A percentile compares a stretch with the other conserved stretches of the same genome.
phyloP scores from a whole-genome alignment of 768 basidiomycete genomes.

The Antrodiella citrinella region DNA sequence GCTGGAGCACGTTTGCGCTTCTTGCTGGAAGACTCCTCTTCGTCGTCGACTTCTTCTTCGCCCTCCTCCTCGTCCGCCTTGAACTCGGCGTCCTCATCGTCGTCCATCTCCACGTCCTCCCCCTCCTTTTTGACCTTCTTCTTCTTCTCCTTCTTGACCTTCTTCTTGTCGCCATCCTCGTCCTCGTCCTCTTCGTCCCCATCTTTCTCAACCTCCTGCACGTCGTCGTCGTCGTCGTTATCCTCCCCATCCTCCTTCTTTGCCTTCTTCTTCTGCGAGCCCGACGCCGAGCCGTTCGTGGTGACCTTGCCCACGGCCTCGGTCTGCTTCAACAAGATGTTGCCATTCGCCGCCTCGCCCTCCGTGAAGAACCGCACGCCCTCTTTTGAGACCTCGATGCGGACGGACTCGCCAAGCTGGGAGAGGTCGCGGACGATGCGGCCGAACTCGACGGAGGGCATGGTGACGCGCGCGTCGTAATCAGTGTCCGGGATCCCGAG shows the following conservation, averaged over 20 bases:
- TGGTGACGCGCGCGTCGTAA: conserved; percentile 87
- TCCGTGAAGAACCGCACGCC: conserved; percentile 90
- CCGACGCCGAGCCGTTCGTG: conserved; percentile 11
- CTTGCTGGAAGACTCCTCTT: conserved; percentile 33
- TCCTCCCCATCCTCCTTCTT: conserved; percentile 37
- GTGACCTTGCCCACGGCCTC: conserved; percentile 33
- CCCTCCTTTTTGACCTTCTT: conserved; percentile 42
- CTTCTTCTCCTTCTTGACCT: conserved; percentile 32
- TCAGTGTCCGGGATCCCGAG: conserved; percentile 96
- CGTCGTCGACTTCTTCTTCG: conserved; percentile 28
- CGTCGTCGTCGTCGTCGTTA: conserved; percentile 40
- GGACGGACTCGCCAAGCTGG: conserved; percentile 85
- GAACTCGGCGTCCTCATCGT: conserved; percentile 37
- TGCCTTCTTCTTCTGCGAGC: conserved; percentile 28
- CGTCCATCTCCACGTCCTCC: conserved; percentile 26
- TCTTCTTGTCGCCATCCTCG: conserved; percentile 41
- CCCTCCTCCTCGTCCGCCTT: conserved; percentile 23
- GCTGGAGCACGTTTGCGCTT: conserved; percentile 56
- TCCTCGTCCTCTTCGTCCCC: conserved; percentile 46
- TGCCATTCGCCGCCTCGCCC: conserved; percentile 91
- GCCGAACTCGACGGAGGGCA: conserved; percentile 81
- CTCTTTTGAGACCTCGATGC: conserved; percentile 94
- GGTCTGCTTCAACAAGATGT: conserved; percentile 71
- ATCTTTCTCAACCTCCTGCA: conserved; percentile 34
- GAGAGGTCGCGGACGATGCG: conserved; percentile 91